Conservation (phyloP, 257 asterid genomes). For the Ligustrum vulgare region DNA sequence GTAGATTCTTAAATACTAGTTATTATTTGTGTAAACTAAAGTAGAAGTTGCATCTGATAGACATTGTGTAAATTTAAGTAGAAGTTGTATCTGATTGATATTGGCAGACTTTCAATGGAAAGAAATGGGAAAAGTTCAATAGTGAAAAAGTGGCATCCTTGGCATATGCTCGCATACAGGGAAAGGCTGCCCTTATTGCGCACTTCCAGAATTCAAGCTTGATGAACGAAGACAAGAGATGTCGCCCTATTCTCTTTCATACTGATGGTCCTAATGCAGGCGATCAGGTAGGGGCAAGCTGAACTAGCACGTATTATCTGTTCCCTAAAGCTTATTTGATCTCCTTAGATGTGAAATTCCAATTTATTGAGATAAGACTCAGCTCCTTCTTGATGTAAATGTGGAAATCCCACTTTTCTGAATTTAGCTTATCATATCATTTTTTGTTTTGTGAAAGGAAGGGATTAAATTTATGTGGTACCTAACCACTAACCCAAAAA, state of each 20-base stretch:
- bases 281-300: constrained; percentile 70
- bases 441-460: background rate
- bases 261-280: constrained; percentile 99
- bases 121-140: constrained; percentile 98
- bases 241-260: constrained; percentile 96
- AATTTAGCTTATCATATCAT: constrained; percentile 18
- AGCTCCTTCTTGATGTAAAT: background rate
- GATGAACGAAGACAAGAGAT: constrained; percentile 99
- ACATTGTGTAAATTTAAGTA: constrained; percentile 1
- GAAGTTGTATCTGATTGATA: background rate
- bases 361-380: background rate
- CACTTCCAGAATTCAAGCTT: constrained; percentile 99
- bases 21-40: constrained; percentile 12
- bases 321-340: background rate
- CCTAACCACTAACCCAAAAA: background rate
- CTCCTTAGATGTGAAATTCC: background rate
- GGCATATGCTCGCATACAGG: constrained; percentile 99
- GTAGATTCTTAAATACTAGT: background rate
- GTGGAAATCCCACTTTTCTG: background rate
- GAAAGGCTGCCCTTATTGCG: constrained; percentile 91
- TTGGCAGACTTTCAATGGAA: constrained; percentile 86
- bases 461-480: background rate
- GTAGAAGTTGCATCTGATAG: background rate
- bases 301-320: background rate
- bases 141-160: constrained; percentile 97